Evolutionary conservation across 495 filamentous ascomycete genomes (phyloP), one percentile per base, ranked within the genome.

Genomic region (Hypomontagnella submonticulosa): DNA sequence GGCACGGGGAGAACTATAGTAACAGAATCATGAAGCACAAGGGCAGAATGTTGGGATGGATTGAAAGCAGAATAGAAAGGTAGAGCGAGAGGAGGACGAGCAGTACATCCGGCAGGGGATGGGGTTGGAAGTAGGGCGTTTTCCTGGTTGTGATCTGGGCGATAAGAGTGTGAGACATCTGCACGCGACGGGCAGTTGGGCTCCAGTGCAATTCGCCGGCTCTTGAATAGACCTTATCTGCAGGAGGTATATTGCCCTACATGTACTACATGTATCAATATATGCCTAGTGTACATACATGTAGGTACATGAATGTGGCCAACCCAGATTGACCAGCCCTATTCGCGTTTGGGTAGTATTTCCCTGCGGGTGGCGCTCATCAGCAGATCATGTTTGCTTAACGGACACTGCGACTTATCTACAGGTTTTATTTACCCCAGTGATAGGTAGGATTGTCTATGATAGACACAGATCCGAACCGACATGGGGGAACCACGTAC

Each of bases 131-230:
- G 33, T 37, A 50, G 15, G 9, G 32, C 16, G 27, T 18, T 15
- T 37, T 61, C 49, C 23, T 40, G 46, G 44, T 20, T 60, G 20
- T 38, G 49, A 15, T 33, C 33, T 23, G 27, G 16, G 52, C 13
- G 61, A 57, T 64, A 64, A 57, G 38, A 47, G n/a, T 34, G 42
- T 58, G 48, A 49, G 62, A 57, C 42, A 65, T 34, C 40, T 61
- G 63, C 34, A 59, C 16, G 44, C 46, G 33, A 16, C 37, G 40
- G 30, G 20, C 20, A 5, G 41, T 37, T 46, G 15, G 37, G 30
- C 40, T 42, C 8, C 46, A 38, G 48, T 50, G 23, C 48, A 20
- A 53, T 52, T 48, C 42, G 41, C 48, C 34, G 42, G 42, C 20
- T 62, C 19, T 27, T 41, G 30, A 37, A 13, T n/a, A 30, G 20